These are phyloP conservation scores for Aureobasidium sp. DNA, from an alignment of 2,329 filamentous ascomycete genomes.

Conservation along the genomic window DNA sequence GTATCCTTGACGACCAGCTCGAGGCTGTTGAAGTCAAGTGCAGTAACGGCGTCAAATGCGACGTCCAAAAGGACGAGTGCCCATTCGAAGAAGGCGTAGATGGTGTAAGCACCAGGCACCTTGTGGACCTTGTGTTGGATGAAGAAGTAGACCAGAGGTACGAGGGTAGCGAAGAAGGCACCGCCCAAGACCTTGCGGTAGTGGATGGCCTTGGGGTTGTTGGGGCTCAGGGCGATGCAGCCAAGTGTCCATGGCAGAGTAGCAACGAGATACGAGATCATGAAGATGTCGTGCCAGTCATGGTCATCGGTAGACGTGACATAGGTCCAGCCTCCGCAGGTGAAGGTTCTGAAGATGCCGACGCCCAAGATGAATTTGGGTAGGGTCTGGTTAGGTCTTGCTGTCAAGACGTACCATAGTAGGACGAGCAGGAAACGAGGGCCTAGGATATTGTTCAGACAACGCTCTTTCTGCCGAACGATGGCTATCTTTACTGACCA, in stretches of 20 bases:
- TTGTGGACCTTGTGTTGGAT: slow-evolving; percentile 98
- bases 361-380: slow-evolving; percentile 75
- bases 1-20: slow-evolving; percentile 84
- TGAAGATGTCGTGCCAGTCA: slow-evolving; percentile 97
- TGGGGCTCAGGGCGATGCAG: slow-evolving; percentile 79
- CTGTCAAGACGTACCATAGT: slow-evolving; percentile 85
- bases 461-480: background rate
- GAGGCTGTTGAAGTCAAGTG: slow-evolving; percentile 81
- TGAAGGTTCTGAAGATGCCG: slow-evolving; percentile 81
- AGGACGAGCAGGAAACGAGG: slow-evolving; percentile 86
- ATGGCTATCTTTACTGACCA: slow-evolving; percentile 38
- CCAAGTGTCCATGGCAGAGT: slow-evolving; percentile 94
- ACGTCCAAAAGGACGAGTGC: slow-evolving; percentile 90
- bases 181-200: slow-evolving; percentile 80
- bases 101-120: slow-evolving; percentile 91
- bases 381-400: slow-evolving; percentile 63
- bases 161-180: slow-evolving; percentile 82
- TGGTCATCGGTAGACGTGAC: slow-evolving; percentile 97
- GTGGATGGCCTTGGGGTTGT: slow-evolving; percentile 73
- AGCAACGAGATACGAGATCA: slow-evolving; percentile 94
- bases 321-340: slow-evolving; percentile 97
- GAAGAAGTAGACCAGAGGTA: slow-evolving; percentile 92
- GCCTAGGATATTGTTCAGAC: slow-evolving; percentile 42
- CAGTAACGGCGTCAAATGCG: slow-evolving; percentile 90
- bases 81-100: slow-evolving; percentile 98